These are phyloP conservation scores for Olyra latifolia DNA, from an alignment of 176 grass and related monocot genomes.

Conservation along the genomic window DNA sequence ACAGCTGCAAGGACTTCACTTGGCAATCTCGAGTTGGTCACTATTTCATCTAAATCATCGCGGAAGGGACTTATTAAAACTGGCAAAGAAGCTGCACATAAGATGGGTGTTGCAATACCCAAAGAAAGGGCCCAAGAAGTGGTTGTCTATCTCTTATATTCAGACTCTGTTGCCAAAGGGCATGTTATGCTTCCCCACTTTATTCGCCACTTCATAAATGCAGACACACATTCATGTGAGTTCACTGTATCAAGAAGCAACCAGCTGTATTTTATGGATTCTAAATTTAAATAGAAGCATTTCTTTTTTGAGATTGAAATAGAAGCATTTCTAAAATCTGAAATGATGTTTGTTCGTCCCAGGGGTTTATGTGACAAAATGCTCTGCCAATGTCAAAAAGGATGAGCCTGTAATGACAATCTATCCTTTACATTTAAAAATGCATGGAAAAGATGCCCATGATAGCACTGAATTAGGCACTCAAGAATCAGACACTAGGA, in stretches of 20 bases:
- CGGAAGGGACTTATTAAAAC: slow-evolving; percentile 53
- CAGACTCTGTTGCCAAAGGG: slow-evolving; percentile 71
- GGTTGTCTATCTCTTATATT: slow-evolving; percentile 59
- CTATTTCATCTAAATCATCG: slow-evolving; percentile 64
- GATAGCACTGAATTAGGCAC: slow-evolving; percentile 41
- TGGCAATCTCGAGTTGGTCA: slow-evolving; percentile 71
- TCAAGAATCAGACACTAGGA: slow-evolving; percentile 43
- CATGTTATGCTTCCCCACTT: slow-evolving; percentile 89
- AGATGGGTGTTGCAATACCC: slow-evolving; percentile 45
- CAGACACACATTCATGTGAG: slow-evolving; percentile 89
- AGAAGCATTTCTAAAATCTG: slow-evolving; percentile 18
- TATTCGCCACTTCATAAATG: slow-evolving; percentile 74
- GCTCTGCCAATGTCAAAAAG: slow-evolving; percentile 49
- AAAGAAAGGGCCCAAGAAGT: slow-evolving; percentile 65
- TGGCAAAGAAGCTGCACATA: slow-evolving; percentile 54
- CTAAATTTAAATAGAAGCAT: slow-evolving; percentile 16
- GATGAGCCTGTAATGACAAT: slow-evolving; percentile 57
- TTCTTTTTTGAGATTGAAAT: slow-evolving; percentile 6
- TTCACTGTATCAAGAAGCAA: slow-evolving; percentile 32
- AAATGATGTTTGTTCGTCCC: slow-evolving; percentile 33
- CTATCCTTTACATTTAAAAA: slow-evolving; percentile 60
- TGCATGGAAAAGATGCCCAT: slow-evolving; percentile 41
- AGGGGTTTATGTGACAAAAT: slow-evolving; percentile 82
- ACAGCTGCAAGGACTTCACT: slow-evolving; percentile 73
- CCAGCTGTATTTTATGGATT: background rate